Conservation (phyloP, 345 rosid species). For the Arabis hirsuta region DNA sequence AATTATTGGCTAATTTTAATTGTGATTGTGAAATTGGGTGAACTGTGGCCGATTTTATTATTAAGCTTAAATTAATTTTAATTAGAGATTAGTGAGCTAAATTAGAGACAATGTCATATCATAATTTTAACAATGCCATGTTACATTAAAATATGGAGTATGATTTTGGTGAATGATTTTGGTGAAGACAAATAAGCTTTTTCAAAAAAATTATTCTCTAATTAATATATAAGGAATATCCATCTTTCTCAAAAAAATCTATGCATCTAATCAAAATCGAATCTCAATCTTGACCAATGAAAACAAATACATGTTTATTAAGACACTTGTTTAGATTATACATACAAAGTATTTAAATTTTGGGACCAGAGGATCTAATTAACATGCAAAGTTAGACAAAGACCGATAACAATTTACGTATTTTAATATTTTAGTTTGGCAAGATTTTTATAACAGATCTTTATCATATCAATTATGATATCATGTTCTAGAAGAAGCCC, state of each 20-base stretch:
- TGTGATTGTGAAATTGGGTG: too few species aligned
- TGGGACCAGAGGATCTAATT: neutral
- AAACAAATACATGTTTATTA: constrained; percentile 12
- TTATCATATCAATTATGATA: neutral
- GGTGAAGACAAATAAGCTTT: too few species aligned
- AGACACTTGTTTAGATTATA: constrained; percentile 10
- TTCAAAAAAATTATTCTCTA: too few species aligned
- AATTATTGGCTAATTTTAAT: too few species aligned
- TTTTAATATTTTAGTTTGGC: neutral
- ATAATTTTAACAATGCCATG: too few species aligned
- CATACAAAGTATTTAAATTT: neutral
- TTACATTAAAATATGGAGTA: too few species aligned
- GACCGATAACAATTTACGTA: constrained; percentile 9
- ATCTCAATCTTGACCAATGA: constrained; percentile 14
- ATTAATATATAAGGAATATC: too few species aligned
- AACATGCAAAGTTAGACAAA: constrained; percentile 2
- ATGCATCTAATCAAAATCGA: constrained; percentile 28
- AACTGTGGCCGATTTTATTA: too few species aligned
- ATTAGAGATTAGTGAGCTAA: too few species aligned
- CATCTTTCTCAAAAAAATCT: constrained; percentile 1
- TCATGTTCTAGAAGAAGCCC: constrained; percentile 8
- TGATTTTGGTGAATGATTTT: too few species aligned
- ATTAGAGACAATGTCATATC: too few species aligned
- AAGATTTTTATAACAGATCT: constrained; percentile 8
- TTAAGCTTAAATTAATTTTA: too few species aligned